Conservation (phyloP, 1,284 basidiomycete species). For the Filobasidium uniguttulatum region DNA sequence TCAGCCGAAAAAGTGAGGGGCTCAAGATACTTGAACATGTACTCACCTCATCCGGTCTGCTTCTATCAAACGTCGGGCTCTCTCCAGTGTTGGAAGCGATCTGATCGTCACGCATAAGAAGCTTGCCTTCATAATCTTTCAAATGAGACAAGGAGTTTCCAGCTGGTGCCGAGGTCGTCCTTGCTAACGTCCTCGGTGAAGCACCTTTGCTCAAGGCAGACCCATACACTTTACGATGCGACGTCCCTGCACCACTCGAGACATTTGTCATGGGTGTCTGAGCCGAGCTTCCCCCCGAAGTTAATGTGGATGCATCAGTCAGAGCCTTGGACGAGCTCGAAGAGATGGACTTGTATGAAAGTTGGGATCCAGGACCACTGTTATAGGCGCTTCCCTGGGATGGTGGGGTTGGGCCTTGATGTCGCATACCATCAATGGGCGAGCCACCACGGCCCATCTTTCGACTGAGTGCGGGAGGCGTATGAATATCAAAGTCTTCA, state of each 20-base stretch:
- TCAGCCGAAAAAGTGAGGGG: background rate
- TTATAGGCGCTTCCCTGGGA: slow-evolving; percentile 6
- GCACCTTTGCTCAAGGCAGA: background rate
- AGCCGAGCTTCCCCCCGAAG: slow-evolving; percentile 4
- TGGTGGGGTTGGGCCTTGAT: slow-evolving; percentile 9
- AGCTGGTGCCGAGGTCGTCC: slow-evolving; percentile 10
- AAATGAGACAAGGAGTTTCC: background rate
- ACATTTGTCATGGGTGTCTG: slow-evolving; percentile 2
- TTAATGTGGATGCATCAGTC: slow-evolving; percentile 11
- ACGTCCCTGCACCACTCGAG: background rate
- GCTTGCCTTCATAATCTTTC: slow-evolving; percentile 10
- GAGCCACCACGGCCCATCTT: background rate
- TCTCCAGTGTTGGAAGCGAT: background rate
- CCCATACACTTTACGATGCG: slow-evolving; percentile 3
- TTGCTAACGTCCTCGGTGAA: slow-evolving; percentile 2
- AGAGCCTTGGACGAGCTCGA: slow-evolving; percentile 4
- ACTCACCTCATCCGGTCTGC: slow-evolving; percentile 8
- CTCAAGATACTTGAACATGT: background rate
- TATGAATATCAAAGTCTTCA: background rate
- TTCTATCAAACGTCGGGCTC: slow-evolving; percentile 1
- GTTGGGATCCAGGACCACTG: slow-evolving; percentile 2
- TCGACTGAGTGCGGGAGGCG: slow-evolving; percentile 1
- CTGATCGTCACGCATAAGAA: slow-evolving; percentile 4
- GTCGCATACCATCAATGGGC: background rate
- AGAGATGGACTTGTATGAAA: slow-evolving; percentile 3